Percentiles rank a stretch among this genome's conserved stretches.
Conservation (phyloP, 768 basidiomycete genomes). For the Boletus coccyginus region DNA sequence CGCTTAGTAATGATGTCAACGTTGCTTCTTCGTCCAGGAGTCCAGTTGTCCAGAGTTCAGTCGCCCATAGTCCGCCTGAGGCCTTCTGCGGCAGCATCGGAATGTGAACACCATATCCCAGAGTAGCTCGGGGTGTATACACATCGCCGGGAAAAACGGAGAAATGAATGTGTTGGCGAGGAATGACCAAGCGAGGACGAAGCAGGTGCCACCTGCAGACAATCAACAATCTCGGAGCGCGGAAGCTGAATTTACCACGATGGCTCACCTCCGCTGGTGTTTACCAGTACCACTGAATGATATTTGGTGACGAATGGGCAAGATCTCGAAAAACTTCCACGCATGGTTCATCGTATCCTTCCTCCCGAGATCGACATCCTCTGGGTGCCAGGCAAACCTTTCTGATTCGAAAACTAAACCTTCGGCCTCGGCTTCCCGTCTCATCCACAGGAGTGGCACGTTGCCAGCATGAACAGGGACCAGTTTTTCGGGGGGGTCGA, state of each 20-base stretch:
- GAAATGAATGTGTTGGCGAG: background rate
- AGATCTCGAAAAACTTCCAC: background rate
- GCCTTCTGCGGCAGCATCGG: background rate
- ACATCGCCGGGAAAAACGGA: background rate
- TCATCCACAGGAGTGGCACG: conserved; percentile 9
- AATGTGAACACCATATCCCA: background rate
- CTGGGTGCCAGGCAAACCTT: background rate
- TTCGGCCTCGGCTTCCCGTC: background rate
- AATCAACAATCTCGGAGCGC: background rate
- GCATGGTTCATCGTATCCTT: background rate
- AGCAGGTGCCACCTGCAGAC: background rate
- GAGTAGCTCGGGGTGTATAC: conserved; percentile 1
- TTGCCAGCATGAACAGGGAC: conserved; percentile 10
- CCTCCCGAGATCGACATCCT: conserved; percentile 7
- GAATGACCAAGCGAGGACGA: conserved; percentile 4
- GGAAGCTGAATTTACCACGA: background rate
- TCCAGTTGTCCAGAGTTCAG: background rate
- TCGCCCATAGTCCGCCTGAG: background rate
- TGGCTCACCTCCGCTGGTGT: background rate
- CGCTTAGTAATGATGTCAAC: background rate
- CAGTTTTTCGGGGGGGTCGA: too few species aligned
- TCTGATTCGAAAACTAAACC: background rate
- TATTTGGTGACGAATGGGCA: conserved; percentile 3
- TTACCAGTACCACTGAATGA: conserved; percentile 10
- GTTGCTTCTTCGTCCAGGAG: background rate